These are phyloP conservation scores for Dioscorea zingiberensis DNA, from an alignment of 106 monocot genomes.

Conservation along the genomic window DNA sequence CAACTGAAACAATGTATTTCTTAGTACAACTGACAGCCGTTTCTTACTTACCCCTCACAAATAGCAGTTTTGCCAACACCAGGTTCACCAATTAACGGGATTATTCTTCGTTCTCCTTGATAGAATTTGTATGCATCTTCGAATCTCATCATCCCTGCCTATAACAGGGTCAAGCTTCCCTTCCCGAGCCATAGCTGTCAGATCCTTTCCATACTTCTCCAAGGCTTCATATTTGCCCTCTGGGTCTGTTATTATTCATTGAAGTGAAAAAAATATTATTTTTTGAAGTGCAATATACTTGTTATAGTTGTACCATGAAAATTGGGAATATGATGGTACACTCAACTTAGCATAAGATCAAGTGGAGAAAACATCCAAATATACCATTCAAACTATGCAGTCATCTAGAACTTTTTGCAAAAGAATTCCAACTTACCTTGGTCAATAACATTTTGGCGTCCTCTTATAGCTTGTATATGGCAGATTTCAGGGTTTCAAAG, in stretches of 20 bases:
- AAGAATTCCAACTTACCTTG: slow-evolving; percentile 49
- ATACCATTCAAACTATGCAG: no score
- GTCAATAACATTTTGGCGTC: slow-evolving; percentile 82
- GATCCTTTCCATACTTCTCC: slow-evolving; percentile 96
- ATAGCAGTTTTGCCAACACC: slow-evolving; percentile 99
- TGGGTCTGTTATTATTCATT: slow-evolving; percentile 59
- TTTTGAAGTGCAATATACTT: no score
- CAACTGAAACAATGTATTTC: neutral
- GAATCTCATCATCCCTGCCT: slow-evolving; percentile 99
- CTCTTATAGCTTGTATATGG: slow-evolving; percentile 76
- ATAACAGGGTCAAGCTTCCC: slow-evolving; percentile 99
- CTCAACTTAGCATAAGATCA: neutral
- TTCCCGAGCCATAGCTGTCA: slow-evolving; percentile 94
- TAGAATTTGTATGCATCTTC: slow-evolving; percentile 97
- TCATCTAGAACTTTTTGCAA: no score
- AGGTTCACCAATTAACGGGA: slow-evolving; percentile 99
- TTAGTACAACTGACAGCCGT: neutral
- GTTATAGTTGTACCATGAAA: no score
- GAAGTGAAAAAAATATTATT: neutral
- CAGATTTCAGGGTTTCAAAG: slow-evolving; percentile 40
- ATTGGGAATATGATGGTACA: neutral
- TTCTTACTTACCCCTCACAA: slow-evolving; percentile 86
- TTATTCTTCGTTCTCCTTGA: slow-evolving; percentile 98
- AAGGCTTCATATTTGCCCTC: slow-evolving; percentile 98
- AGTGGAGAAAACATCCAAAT: neutral